Base-by-base conservation (phyloP, 1,284 basidiomycete genomes). In the Apiotrichum montevideense region DNA sequence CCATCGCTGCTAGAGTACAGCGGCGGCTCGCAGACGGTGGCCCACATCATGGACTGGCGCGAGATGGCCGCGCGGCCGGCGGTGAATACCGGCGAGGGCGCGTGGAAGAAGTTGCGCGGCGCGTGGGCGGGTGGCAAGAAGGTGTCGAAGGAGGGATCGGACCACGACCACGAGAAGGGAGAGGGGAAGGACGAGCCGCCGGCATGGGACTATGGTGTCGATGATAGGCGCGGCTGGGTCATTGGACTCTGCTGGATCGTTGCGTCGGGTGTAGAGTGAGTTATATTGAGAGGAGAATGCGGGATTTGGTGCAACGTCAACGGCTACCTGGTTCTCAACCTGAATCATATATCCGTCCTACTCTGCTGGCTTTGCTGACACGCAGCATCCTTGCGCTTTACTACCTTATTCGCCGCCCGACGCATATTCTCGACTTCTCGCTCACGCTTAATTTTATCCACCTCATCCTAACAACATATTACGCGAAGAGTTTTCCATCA, bases 341-440 rank as follows among this genome's bases (percentile, higher is more conserved):
- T 39, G 37, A 39, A 39, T 39, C 13, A 7, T 39, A 7, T 39
- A 39, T 8, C 7, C 42, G 6, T 4, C 10, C 8, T 21, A 21
- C 21, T 21, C 21, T 21, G 21, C 21, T 21, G 21, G 21, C 21
- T 21, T 21, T 21, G 14, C 51, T 32, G 37, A 52, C 53, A 47
- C 58, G 39, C 70, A 97, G 93, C 77, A 86, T 95, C 58, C 86
- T 86, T 65, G 90, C 87, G 63, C 80, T 98, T 3, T 97, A 91
- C 75, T 82, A 83, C 63, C 80, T 98, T 63, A 82, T 98, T 71
- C 85, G 92, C 43, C 82, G 90, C 41, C 95, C 96, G 45, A 90
- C 93, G 6, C 83, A 96, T 67, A 88, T 98, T 68, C 85, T 98
- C 64, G 95, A 98, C 78, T 97, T 97, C 77, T 81, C 88, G 7